Percentiles rank a stretch among this genome's conserved stretches.
Conservation (phyloP, 768 basidiomycete genomes). For the Roridomyces roridus region DNA sequence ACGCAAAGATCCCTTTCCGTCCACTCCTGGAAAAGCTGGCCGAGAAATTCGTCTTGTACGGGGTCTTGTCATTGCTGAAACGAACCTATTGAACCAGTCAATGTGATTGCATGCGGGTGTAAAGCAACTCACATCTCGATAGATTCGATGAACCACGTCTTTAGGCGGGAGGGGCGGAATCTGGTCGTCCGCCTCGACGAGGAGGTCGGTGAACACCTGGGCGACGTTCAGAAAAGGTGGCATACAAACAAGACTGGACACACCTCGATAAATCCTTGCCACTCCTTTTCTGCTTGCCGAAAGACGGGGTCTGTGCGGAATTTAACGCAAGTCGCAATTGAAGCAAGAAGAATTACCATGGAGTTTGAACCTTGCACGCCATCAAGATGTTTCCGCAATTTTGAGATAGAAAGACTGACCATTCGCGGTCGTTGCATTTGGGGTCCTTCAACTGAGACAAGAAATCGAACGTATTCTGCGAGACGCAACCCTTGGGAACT, state of each 20-base stretch:
- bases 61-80: slow-evolving; percentile 95
- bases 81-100: slow-evolving; percentile 58
- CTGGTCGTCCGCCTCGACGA: slow-evolving; percentile 79
- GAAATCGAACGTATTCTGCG: slow-evolving; percentile 86
- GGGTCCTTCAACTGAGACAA: slow-evolving; percentile 72
- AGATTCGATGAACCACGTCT: slow-evolving; percentile 91
- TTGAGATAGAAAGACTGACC: slow-evolving; percentile 50
- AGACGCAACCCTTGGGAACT: slow-evolving; percentile 89
- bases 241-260: neutral
- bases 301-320: slow-evolving; percentile 70
- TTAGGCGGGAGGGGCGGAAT: slow-evolving; percentile 90
- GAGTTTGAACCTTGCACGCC: slow-evolving; percentile 74
- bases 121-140: slow-evolving; percentile 73
- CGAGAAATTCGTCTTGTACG: slow-evolving; percentile 86
- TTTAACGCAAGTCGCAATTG: neutral
- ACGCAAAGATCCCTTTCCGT: slow-evolving; percentile 88
- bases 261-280: slow-evolving; percentile 62
- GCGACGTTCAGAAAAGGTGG: slow-evolving; percentile 45
- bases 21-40: slow-evolving; percentile 90
- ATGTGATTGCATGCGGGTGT: neutral
- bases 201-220: slow-evolving; percentile 67
- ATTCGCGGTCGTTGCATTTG: slow-evolving; percentile 82
- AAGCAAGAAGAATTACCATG: slow-evolving; percentile 58
- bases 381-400: neutral
- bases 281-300: slow-evolving; percentile 85